Evolutionary conservation across 2,329 filamentous ascomycete species (phyloP), one percentile per base, ranked within the genome.

Genomic region (Capronia americana): DNA sequence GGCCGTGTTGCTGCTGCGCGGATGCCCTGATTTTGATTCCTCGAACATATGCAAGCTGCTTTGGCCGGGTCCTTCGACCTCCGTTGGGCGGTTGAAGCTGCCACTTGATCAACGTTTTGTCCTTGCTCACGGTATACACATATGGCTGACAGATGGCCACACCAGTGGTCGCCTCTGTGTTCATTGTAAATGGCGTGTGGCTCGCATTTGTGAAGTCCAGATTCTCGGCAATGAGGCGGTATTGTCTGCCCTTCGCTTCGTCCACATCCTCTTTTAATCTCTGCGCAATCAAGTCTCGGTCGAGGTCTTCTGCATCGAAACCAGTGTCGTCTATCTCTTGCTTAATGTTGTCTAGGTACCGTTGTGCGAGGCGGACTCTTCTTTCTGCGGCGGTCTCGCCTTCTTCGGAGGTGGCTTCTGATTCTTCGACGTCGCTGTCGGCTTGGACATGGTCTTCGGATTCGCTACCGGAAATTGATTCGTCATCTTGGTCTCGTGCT

Each of bases 261-360:
- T 95, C 88, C 51, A 95, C 92, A 77, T 98, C 95, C 79, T 97
- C 92, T 78, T 94, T 89, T 73, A 99, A 82, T 73, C 93, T 85
- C 78, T 96, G 92, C 50, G 94, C 93, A 74, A 99, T 93, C 73
- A 97, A 82, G 76, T 99, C 95, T 66, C 90, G 86, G 80, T 98
- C 95, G 65, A 99, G 91, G 61, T 98, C 92, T 73, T 90, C 93
- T 7, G 95, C 95, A 79, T 99, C 93, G 75, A 98, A 99, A 46
- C 93, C 95, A 61, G 85, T 86, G 70, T 92, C 90, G 73, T 96
- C 90, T 65, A 92, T 88, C 72, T 97, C 91, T 74, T 91, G 86
- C 74, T 90, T 88, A 69, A 97, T 88, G 76, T 96, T 97, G 62
- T 97, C 90, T 62, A 99, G 86, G 77, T 99, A 98, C 74, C 92